These are phyloP conservation scores for Thinopyrum elongatum DNA, from an alignment of 176 grass and related monocot genomes.

Conservation along the genomic window DNA sequence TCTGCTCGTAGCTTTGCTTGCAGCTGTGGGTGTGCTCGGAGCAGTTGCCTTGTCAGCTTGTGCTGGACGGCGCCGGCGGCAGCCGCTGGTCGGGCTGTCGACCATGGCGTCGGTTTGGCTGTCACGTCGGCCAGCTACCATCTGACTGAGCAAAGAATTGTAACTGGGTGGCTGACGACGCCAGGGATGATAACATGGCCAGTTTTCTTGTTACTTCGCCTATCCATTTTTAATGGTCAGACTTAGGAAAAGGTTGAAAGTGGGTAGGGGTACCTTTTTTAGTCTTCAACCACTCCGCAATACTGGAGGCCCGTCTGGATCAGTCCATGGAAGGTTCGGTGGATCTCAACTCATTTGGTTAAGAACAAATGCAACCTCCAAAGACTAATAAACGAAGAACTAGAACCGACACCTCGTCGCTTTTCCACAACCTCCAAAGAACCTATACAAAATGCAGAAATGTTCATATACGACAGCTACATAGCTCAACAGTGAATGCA, in stretches of 20 bases:
- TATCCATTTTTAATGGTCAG: neutral
- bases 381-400: too few species aligned
- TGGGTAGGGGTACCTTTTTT: neutral
- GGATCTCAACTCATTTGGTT: too few species aligned
- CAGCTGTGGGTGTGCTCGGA: neutral
- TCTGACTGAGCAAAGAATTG: neutral
- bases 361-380: too few species aligned
- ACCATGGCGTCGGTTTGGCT: neutral
- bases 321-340: neutral
- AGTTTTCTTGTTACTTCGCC: neutral
- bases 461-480: neutral
- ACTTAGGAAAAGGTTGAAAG: neutral
- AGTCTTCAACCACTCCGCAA: neutral
- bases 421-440: neutral
- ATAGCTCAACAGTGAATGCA: neutral
- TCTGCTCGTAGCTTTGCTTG: neutral
- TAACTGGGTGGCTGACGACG: neutral
- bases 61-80: neutral
- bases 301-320: neutral
- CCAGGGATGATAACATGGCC: neutral
- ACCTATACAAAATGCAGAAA: neutral
- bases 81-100: neutral
- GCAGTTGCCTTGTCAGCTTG: neutral
- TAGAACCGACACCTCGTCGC: neutral
- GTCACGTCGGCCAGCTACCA: neutral